phyloP scores from a whole-genome alignment of 306 rosid genomes.

The Dalbergia cochinchinensis region DNA sequence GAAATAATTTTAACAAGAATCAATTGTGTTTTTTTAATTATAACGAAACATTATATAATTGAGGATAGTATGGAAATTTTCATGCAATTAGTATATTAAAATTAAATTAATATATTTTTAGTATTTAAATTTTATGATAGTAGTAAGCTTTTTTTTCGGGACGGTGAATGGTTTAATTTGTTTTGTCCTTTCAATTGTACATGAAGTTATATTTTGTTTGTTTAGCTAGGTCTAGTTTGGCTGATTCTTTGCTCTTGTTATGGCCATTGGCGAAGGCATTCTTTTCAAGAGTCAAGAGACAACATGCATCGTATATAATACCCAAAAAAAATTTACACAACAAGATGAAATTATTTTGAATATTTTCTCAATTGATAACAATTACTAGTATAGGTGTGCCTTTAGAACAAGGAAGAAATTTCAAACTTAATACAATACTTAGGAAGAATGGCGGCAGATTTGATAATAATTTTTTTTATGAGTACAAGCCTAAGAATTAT shows the following conservation, averaged over 20 bases:
- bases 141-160: neutral
- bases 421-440: neutral
- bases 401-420: neutral
- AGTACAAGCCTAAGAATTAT: too few relatives aligned
- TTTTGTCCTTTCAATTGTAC: conserved; percentile 1
- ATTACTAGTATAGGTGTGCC: neutral
- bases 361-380: neutral
- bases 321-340: too few relatives aligned
- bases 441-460: neutral
- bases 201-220: neutral
- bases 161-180: neutral
- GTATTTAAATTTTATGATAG: neutral
- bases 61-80: neutral
- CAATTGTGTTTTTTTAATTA: too few relatives aligned
- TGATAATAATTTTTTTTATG: neutral
- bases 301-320: neutral
- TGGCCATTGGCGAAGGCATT: neutral
- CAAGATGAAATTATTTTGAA: neutral
- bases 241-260: neutral
- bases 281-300: neutral
- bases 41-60: too few relatives aligned
- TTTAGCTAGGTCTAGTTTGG: neutral
- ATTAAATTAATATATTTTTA: too few relatives aligned
- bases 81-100: too few relatives aligned
- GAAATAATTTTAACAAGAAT: neutral